Percentiles rank a stretch among this genome's conserved stretches.
Evolutionary conservation across 257 asterid species (phyloP).

Genomic region (Fraxinus pennsylvanica): DNA sequence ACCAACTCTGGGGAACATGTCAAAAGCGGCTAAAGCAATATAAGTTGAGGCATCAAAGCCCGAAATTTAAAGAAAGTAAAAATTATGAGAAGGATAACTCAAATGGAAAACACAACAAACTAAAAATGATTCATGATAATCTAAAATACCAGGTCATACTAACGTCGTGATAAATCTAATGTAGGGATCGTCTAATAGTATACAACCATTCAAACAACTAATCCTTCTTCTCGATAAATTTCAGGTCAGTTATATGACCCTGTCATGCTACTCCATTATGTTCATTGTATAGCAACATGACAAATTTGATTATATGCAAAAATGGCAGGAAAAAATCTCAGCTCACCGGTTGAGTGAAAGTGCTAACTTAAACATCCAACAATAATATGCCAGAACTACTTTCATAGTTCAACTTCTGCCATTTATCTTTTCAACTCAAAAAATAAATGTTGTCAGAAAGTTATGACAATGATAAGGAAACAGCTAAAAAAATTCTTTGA

Average conservation of each 20-base stretch:
- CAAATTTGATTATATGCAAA: too few species aligned
- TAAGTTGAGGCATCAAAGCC: background rate
- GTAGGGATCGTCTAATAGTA: background rate
- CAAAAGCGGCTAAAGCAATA: background rate
- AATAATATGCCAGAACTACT: background rate
- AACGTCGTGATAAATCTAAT: too few species aligned
- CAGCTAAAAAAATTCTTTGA: background rate
- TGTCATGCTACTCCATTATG: background rate
- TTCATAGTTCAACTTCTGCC: background rate
- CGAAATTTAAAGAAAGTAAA: background rate
- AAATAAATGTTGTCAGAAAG: background rate
- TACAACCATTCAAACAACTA: conserved; percentile 19
- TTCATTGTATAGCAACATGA: background rate
- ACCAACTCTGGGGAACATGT: background rate
- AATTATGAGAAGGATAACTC: too few species aligned
- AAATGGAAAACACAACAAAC: background rate
- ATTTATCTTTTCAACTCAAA: background rate
- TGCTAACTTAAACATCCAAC: conserved; percentile 19
- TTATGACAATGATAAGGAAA: conserved; percentile 18
- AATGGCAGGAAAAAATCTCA: conserved; percentile 30
- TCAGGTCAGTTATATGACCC: background rate
- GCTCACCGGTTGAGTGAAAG: background rate
- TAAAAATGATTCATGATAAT: background rate
- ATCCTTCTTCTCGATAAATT: background rate
- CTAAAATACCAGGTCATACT: too few species aligned